These are phyloP conservation scores for Fusarium torulosum DNA, from an alignment of 2,329 filamentous ascomycete species.

Conservation along the genomic window DNA sequence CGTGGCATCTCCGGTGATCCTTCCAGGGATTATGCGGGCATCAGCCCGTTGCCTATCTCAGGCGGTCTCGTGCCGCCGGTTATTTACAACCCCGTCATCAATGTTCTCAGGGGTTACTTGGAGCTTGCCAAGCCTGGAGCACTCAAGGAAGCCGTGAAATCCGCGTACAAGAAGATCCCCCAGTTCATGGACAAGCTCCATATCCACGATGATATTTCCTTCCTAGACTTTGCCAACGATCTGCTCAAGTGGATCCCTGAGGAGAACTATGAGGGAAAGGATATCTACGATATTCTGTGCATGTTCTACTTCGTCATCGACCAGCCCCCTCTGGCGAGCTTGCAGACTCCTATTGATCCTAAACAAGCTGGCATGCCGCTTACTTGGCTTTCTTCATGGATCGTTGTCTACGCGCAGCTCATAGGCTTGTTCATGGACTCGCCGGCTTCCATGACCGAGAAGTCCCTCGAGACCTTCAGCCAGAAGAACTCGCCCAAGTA, in stretches of 20 bases:
- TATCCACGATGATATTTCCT: slow-evolving; percentile 7
- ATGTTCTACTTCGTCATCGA: slow-evolving; percentile 22
- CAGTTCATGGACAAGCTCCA: slow-evolving; percentile 23
- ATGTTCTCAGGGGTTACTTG: slow-evolving; percentile 3
- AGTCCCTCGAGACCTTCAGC: slow-evolving; percentile 7
- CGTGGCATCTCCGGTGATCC: not conserved
- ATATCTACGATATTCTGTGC: slow-evolving; percentile 15
- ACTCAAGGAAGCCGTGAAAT: slow-evolving; percentile 3
- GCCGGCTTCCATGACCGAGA: not conserved
- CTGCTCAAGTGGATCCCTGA: slow-evolving; percentile 17
- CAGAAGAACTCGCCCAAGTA: slow-evolving; percentile 12
- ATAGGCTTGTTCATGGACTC: slow-evolving; percentile 25
- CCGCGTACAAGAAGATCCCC: slow-evolving; percentile 1
- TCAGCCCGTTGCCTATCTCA: not conserved
- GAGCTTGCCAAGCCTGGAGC: slow-evolving; percentile 3
- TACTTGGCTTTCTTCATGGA: slow-evolving; percentile 20
- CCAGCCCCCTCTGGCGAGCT: not conserved
- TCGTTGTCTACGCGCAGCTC: slow-evolving; percentile 13
- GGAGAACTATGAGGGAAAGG: not conserved
- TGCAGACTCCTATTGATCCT: slow-evolving; percentile 9
- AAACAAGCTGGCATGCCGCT: slow-evolving; percentile 1
- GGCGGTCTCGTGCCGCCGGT: not conserved
- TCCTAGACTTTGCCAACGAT: slow-evolving; percentile 21
- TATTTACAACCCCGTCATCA: slow-evolving; percentile 7
- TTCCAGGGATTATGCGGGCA: not conserved